Percentiles rank a stretch among this genome's conserved stretches.
These are phyloP conservation scores for Cryphonectria carpinicola DNA, from an alignment of 2,329 filamentous ascomycete genomes.

Conservation along the genomic window DNA sequence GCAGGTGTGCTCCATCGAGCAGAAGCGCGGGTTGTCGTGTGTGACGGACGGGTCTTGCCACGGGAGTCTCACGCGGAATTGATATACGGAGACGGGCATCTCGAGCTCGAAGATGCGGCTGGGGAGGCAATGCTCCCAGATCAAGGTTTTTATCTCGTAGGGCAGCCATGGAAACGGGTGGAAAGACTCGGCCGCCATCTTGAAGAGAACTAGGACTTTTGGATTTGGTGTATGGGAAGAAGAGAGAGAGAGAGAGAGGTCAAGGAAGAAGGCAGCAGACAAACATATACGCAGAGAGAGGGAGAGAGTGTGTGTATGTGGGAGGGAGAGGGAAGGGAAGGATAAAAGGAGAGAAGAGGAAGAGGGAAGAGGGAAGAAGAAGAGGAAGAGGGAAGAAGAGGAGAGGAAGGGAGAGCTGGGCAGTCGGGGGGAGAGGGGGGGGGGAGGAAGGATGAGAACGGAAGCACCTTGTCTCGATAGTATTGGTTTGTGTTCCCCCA, in stretches of 20 bases:
- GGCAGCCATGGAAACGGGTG: neutral
- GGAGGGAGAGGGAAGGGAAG: no score
- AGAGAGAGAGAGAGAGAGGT: neutral
- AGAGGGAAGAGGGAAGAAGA: no score
- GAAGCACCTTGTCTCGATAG: no score
- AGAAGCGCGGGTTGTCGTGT: neutral
- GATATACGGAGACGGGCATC: neutral
- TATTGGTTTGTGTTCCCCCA: no score
- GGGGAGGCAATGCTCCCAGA: neutral
- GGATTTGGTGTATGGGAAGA: neutral
- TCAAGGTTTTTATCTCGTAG: neutral
- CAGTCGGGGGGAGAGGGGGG: no score
- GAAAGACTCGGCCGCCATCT: neutral
- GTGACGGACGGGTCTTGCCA: neutral
- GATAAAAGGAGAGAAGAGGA: no score
- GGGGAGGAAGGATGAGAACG: no score
- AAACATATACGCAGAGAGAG: no score
- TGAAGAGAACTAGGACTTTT: neutral
- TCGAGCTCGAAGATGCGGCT: slow-evolving; percentile 3
- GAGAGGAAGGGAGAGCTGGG: no score
- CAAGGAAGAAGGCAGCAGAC: neutral
- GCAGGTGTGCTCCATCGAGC: neutral
- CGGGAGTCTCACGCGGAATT: neutral
- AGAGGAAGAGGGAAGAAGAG: no score
- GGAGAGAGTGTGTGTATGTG: no score